phyloP scores from a whole-genome alignment of 2,329 filamentous ascomycete genomes.

The Thielaviopsis populi region DNA sequence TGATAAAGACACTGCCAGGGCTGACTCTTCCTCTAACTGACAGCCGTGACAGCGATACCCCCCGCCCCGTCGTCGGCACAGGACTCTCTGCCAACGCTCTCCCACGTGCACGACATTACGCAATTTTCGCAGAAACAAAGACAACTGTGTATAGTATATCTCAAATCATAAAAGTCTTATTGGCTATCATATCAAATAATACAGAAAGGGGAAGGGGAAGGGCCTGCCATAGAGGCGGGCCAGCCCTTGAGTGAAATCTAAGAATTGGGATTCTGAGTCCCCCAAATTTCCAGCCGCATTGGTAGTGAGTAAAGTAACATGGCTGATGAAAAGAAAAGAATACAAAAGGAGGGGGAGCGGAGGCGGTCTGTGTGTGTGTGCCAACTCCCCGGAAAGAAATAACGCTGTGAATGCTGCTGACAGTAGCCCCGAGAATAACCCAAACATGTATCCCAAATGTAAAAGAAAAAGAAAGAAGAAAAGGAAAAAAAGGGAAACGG shows the following conservation, averaged over 20 bases:
- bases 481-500: background rate
- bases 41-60: too few relatives aligned
- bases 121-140: too few relatives aligned
- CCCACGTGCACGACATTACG: too few relatives aligned
- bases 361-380: too few relatives aligned
- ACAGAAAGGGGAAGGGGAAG: background rate
- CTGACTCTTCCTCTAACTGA: background rate
- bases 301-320: background rate
- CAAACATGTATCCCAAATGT: slow-evolving; percentile 3
- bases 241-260: background rate
- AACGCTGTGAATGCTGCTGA: slow-evolving; percentile 1
- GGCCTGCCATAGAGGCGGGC: background rate
- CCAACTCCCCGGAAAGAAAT: background rate
- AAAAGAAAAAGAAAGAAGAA: background rate
- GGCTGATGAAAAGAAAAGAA: slow-evolving; percentile 6
- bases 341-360: background rate
- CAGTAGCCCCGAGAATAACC: background rate
- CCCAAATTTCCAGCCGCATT: background rate
- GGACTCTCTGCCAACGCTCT: too few relatives aligned
- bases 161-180: background rate
- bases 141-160: background rate
- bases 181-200: slow-evolving; percentile 8
- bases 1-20: background rate
- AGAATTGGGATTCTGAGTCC: slow-evolving; percentile 3
- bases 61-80: too few relatives aligned